Evolutionary conservation across 306 rosid species (phyloP).

Genomic region (Arachis stenosperma): DNA sequence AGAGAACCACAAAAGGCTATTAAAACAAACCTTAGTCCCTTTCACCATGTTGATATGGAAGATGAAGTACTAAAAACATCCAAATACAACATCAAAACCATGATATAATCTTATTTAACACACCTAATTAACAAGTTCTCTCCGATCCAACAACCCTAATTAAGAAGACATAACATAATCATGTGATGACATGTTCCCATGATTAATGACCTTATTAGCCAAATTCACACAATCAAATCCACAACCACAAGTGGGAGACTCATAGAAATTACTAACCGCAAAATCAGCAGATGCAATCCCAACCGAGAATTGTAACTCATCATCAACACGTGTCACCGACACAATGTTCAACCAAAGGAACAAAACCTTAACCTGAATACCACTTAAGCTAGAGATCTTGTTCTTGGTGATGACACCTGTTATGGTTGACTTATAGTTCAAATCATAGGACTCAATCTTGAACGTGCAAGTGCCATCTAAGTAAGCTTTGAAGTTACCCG

Average conservation of each 20-base stretch:
- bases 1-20: too few species aligned
- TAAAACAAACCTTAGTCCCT: too few species aligned
- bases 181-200: slow-evolving; percentile 18
- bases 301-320: slow-evolving; percentile 56
- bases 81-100: too few species aligned
- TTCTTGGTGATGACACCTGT: slow-evolving; percentile 49
- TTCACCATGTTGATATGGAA: too few species aligned
- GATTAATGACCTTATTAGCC: not conserved
- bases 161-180: slow-evolving; percentile 33
- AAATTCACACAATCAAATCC: slow-evolving; percentile 60
- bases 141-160: slow-evolving; percentile 1
- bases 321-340: slow-evolving; percentile 40
- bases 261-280: slow-evolving; percentile 46
- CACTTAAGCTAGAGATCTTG: slow-evolving; percentile 50
- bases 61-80: too few species aligned
- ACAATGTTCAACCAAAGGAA: slow-evolving; percentile 57
- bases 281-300: slow-evolving; percentile 61
- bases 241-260: slow-evolving; percentile 62
- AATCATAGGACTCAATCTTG: slow-evolving; percentile 45
- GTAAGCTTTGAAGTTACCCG: slow-evolving; percentile 56
- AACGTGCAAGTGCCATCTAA: slow-evolving; percentile 50
- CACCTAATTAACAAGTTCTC: slow-evolving; percentile 16
- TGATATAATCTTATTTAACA: not conserved
- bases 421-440: slow-evolving; percentile 58
- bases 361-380: slow-evolving; percentile 51